phyloP scores from a whole-genome alignment of 2,329 filamentous ascomycete species.

The Verticillium dahliae region DNA sequence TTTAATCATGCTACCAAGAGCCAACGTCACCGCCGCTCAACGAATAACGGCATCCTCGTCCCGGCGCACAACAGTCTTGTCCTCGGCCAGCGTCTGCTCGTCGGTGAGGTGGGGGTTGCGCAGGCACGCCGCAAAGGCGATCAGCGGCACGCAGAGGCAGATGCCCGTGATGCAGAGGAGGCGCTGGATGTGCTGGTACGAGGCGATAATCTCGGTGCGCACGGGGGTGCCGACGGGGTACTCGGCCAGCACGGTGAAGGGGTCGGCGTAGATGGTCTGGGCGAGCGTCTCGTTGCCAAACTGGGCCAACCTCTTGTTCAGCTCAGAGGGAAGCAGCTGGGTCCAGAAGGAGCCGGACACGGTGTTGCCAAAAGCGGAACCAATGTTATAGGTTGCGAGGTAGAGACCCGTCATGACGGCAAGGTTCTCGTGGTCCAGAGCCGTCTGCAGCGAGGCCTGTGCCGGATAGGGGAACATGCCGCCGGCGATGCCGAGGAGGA shows the following conservation, averaged over 20 bases:
- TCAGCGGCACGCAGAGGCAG: constrained; percentile 40
- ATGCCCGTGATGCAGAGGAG: constrained; percentile 41
- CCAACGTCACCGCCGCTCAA: neutral
- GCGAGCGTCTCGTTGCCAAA: constrained; percentile 32
- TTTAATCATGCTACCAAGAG: neutral
- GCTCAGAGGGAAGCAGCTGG: constrained; percentile 42
- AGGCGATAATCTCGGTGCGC: constrained; percentile 32
- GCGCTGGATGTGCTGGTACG: constrained; percentile 40
- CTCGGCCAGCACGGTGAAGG: constrained; percentile 22
- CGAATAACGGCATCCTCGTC: neutral
- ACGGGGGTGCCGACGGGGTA: constrained; percentile 36
- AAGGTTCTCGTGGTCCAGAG: constrained; percentile 42
- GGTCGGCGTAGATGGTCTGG: constrained; percentile 22
- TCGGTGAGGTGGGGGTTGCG: constrained; percentile 40
- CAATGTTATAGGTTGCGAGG: constrained; percentile 57
- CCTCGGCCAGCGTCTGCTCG: constrained; percentile 34
- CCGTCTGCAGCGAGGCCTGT: constrained; percentile 36
- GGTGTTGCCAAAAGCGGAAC: constrained; percentile 52
- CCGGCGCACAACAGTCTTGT: neutral
- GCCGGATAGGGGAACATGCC: constrained; percentile 52
- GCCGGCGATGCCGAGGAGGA: constrained; percentile 56
- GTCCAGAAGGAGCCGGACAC: constrained; percentile 59
- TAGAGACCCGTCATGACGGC: constrained; percentile 59
- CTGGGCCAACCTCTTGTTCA: constrained; percentile 20
- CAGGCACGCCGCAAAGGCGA: constrained; percentile 32